Evolutionary conservation across 768 basidiomycete species (phyloP).

Genomic region (Tulasnella sp.): DNA sequence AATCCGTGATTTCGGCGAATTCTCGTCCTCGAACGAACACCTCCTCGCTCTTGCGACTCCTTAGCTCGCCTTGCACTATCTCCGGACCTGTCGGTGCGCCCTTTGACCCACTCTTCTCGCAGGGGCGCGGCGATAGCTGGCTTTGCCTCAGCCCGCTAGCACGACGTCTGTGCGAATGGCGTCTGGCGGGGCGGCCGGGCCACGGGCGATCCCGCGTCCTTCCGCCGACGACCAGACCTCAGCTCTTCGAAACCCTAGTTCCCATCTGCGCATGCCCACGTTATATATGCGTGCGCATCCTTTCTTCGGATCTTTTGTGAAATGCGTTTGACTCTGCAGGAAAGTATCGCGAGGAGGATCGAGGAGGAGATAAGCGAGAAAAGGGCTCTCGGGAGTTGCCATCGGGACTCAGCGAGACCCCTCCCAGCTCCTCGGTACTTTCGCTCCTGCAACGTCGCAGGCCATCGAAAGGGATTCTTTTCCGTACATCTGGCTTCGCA

Average conservation of each 20-base stretch:
- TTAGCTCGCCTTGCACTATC: not conserved
- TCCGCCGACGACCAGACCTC: slow-evolving; percentile 8
- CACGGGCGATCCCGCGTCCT: not conserved
- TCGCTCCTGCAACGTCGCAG: slow-evolving; percentile 4
- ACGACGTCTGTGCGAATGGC: slow-evolving; percentile 10
- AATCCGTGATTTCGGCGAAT: slow-evolving; percentile 3
- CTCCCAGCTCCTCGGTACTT: not conserved
- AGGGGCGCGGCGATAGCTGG: slow-evolving; percentile 14
- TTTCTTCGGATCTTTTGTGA: slow-evolving; percentile 5
- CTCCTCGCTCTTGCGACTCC: not conserved
- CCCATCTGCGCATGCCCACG: not conserved
- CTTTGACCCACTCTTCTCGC: not conserved
- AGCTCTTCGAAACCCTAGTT: slow-evolving; percentile 2
- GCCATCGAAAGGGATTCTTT: slow-evolving; percentile 8
- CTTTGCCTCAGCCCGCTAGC: slow-evolving; percentile 7
- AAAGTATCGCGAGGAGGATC: slow-evolving; percentile 1
- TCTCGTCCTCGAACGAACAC: not conserved
- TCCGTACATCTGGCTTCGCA: slow-evolving; percentile 11
- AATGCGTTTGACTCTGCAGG: not conserved
- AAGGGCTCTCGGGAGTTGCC: slow-evolving; percentile 7
- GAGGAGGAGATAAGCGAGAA: not conserved
- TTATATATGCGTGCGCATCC: slow-evolving; percentile 14
- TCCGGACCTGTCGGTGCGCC: slow-evolving; percentile 2
- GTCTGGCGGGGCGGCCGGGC: slow-evolving; percentile 10
- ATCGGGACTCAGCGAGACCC: slow-evolving; percentile 3